phyloP scores from a whole-genome alignment of 768 basidiomycete genomes.

The Amanita muscaria region DNA sequence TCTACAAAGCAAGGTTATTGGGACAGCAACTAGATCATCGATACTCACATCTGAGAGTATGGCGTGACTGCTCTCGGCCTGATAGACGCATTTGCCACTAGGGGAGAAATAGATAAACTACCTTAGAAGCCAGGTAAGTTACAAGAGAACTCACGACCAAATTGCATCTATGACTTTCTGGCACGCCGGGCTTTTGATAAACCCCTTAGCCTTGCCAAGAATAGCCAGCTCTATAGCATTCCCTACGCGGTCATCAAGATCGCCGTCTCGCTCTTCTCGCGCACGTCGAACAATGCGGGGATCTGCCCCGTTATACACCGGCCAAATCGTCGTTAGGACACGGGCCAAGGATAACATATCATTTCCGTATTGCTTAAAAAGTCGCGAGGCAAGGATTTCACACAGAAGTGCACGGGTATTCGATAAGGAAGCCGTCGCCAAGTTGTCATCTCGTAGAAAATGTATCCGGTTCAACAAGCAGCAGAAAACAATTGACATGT shows the following conservation, averaged over 20 bases:
- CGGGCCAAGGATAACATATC: conserved; percentile 60
- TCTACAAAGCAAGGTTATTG: conserved; percentile 34
- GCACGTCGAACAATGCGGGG: conserved; percentile 47
- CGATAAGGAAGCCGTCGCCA: conserved; percentile 63
- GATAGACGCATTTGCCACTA: conserved; percentile 87
- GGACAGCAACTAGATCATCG: not conserved
- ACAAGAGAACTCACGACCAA: conserved; percentile 48
- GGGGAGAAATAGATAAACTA: conserved; percentile 9
- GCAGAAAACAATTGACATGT: conserved; percentile 82
- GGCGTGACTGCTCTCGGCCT: conserved; percentile 78
- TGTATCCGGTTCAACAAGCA: conserved; percentile 81
- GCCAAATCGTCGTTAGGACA: conserved; percentile 74
- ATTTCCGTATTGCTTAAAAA: conserved; percentile 64
- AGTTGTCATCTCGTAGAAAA: conserved; percentile 70
- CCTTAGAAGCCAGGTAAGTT: not conserved
- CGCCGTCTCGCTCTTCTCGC: conserved; percentile 56
- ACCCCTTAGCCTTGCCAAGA: conserved; percentile 74
- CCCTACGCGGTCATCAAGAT: conserved; percentile 71
- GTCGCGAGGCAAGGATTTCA: conserved; percentile 80
- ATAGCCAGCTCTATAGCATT: conserved; percentile 94
- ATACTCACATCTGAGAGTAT: conserved; percentile 77
- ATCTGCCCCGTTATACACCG: conserved; percentile 71
- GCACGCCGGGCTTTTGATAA: conserved; percentile 83
- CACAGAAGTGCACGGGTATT: conserved; percentile 73
- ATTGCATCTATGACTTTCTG: conserved; percentile 86